Percentiles rank a stretch among this genome's conserved stretches.
Evolutionary conservation across 2,329 filamentous ascomycete species (phyloP).

Genomic region (Colletotrichum viniferum): DNA sequence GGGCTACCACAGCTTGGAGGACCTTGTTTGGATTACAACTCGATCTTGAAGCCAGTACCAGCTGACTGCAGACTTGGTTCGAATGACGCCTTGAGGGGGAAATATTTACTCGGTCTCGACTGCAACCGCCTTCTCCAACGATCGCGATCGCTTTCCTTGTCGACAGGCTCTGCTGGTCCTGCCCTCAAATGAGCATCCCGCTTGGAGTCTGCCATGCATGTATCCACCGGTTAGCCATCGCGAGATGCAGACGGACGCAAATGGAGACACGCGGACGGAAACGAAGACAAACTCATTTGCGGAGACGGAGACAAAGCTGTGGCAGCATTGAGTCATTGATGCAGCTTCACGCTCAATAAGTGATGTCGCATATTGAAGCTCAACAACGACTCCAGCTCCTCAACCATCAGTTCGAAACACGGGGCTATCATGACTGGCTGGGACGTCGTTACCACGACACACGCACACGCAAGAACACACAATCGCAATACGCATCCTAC

Average conservation of each 20-base stretch:
- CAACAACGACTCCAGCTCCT: not conserved
- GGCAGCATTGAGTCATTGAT: not conserved
- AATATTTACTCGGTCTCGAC: not conserved
- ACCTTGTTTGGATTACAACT: not conserved
- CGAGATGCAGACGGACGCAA: not conserved
- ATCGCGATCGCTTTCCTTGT: not conserved
- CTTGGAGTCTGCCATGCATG: not conserved
- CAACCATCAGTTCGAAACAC: slow-evolving; percentile 16
- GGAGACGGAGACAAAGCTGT: not conserved
- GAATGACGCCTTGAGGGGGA: not conserved
- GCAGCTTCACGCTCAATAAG: not conserved
- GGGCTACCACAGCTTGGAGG: not conserved
- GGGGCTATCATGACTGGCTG: not conserved
- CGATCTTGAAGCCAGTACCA: not conserved
- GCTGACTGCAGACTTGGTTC: not conserved
- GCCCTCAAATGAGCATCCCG: not conserved
- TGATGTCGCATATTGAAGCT: not conserved
- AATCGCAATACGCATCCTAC: not conserved
- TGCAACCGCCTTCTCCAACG: not conserved
- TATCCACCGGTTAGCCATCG: not conserved
- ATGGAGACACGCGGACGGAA: not conserved
- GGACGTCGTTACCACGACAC: slow-evolving; percentile 4
- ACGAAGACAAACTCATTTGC: not conserved
- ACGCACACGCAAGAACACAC: not conserved
- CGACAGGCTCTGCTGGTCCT: not conserved